Percentiles rank a stretch among this genome's conserved stretches.
phyloP scores from a whole-genome alignment of 441 rosid species.

The Erodium moschatum region DNA sequence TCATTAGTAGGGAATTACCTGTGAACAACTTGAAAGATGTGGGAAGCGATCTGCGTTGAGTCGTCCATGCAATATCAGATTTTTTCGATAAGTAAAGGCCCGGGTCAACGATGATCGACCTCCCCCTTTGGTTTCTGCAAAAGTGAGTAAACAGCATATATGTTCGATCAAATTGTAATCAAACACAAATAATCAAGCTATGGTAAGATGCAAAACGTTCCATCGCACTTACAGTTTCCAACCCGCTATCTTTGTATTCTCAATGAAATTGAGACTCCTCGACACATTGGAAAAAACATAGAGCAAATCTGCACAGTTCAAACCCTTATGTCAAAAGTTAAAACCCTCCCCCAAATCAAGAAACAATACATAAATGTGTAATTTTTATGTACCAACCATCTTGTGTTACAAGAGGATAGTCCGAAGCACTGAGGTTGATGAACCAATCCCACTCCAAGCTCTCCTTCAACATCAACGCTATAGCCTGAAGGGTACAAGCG shows the following conservation, averaged over 20 bases:
- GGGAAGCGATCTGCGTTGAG: slow-evolving; percentile 79
- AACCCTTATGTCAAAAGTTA: slow-evolving; percentile 17
- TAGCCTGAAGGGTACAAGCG: slow-evolving; percentile 86
- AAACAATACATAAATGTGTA: too few relatives aligned
- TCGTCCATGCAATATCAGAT: slow-evolving; percentile 73
- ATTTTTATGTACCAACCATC: slow-evolving; percentile 80
- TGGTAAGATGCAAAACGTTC: slow-evolving; percentile 13
- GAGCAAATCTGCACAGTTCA: slow-evolving; percentile 54
- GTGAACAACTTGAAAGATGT: slow-evolving; percentile 80
- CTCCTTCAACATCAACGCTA: slow-evolving; percentile 71
- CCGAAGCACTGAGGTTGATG: slow-evolving; percentile 87
- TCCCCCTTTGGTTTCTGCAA: slow-evolving; percentile 72
- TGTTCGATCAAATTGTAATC: background rate
- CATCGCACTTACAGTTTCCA: slow-evolving; percentile 75
- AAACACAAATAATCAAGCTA: background rate
- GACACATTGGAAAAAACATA: slow-evolving; percentile 68
- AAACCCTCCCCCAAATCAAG: background rate
- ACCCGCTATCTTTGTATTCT: slow-evolving; percentile 64
- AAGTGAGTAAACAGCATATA: slow-evolving; percentile 13
- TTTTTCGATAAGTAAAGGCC: slow-evolving; percentile 82
- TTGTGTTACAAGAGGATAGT: slow-evolving; percentile 87
- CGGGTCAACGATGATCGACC: slow-evolving; percentile 78
- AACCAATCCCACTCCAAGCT: slow-evolving; percentile 95
- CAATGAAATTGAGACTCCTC: slow-evolving; percentile 68
- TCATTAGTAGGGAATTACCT: slow-evolving; percentile 27